These are phyloP conservation scores for Ogataea glucozyma DNA, from an alignment of 805 yeast genomes.

Conservation along the genomic window DNA sequence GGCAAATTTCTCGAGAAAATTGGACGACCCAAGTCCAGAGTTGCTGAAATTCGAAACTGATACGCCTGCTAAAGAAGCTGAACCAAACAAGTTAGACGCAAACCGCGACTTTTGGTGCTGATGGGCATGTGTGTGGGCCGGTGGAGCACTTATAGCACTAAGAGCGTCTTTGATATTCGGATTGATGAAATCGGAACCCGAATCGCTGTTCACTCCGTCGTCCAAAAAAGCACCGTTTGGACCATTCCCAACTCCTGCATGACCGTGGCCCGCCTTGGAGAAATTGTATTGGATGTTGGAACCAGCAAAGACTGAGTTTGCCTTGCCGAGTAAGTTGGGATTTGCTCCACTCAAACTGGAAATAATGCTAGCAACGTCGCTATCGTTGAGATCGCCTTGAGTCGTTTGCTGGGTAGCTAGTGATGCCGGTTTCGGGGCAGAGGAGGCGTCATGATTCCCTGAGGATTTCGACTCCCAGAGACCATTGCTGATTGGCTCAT, in stretches of 20 bases:
- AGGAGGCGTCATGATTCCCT: slow-evolving; percentile 19
- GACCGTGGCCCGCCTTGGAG: slow-evolving; percentile 9
- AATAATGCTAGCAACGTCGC: slow-evolving; percentile 37
- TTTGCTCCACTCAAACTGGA: slow-evolving; percentile 33
- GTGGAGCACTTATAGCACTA: slow-evolving; percentile 37
- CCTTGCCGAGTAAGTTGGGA: slow-evolving; percentile 26
- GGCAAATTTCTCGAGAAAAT: slow-evolving; percentile 62
- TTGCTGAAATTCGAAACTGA: slow-evolving; percentile 35
- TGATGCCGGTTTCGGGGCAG: slow-evolving; percentile 25
- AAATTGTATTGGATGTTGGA: slow-evolving; percentile 15
- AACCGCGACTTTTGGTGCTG: slow-evolving; percentile 34
- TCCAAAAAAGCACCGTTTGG: slow-evolving; percentile 17
- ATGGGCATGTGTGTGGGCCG: slow-evolving; percentile 31
- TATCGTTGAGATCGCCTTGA: slow-evolving; percentile 19
- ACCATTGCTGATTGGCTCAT: slow-evolving; percentile 29
- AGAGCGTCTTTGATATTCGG: slow-evolving; percentile 31
- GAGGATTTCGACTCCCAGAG: slow-evolving; percentile 33
- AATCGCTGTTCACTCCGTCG: slow-evolving; percentile 32
- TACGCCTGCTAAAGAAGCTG: slow-evolving; percentile 58
- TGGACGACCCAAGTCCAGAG: slow-evolving; percentile 34
- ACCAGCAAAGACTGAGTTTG: slow-evolving; percentile 29
- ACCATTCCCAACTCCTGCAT: slow-evolving; percentile 7
- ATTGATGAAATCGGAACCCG: slow-evolving; percentile 33
- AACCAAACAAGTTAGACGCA: slow-evolving; percentile 46
- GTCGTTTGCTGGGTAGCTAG: slow-evolving; percentile 14